Conservation (phyloP, 441 rosid species). For the Pelargonium australe region DNA sequence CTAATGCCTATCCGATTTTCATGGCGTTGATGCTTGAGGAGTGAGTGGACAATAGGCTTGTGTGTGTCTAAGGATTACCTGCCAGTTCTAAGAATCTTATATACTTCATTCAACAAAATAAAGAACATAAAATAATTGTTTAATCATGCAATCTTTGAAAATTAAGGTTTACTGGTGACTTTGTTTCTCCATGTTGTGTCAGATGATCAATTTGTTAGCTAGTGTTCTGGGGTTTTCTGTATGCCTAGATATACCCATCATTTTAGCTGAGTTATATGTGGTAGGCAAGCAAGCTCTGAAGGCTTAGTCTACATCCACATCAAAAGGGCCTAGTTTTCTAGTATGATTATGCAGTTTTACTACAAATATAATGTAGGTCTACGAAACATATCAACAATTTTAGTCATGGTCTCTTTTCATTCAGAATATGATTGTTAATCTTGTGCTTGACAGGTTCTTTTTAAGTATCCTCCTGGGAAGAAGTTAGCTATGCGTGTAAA, state of each 20-base stretch:
- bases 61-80: too few relatives aligned
- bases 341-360: neutral
- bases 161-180: too few relatives aligned
- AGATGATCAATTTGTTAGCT: neutral
- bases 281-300: neutral
- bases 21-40: too few relatives aligned
- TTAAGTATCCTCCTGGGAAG: slow-evolving; percentile 89
- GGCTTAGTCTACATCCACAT: neutral
- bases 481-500: slow-evolving; percentile 63
- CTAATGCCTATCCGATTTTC: too few relatives aligned
- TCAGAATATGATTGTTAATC: neutral
- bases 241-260: neutral
- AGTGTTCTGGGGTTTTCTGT: neutral
- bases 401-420: neutral
- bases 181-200: neutral
- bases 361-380: neutral
- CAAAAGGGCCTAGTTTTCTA: neutral
- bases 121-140: too few relatives aligned
- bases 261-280: neutral
- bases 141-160: too few relatives aligned
- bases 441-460: slow-evolving; percentile 53
- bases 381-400: neutral
- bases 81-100: too few relatives aligned
- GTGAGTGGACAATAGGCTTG: too few relatives aligned
- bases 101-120: too few relatives aligned